Evolutionary conservation across 2,329 filamentous ascomycete genomes (phyloP), one percentile per base, ranked within the genome.

Genomic region (Orbilia ellipsospora): DNA sequence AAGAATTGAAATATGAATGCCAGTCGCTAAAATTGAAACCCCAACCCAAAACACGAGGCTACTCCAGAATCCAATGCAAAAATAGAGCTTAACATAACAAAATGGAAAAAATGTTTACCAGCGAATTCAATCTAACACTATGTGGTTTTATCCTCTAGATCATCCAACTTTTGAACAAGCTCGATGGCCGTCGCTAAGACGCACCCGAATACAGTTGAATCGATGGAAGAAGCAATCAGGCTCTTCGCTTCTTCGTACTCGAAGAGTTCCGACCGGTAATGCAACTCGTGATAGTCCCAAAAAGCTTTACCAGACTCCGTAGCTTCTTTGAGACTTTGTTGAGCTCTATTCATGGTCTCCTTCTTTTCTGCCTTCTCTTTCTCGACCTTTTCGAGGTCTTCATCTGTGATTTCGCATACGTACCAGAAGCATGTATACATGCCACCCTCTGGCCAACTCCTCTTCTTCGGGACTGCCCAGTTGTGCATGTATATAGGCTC

Each of bases 401-500:
- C 73, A 23, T 76, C 73, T 8, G 59, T 65, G 26, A 76, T 68
- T 16, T 76, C 73, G 18, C 65, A 69, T 13, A 76, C 55, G 15
- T 69, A 70, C 65, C 63, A 76, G 60, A 70, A 76, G 55, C 64
- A 70, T 4, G 66, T 60, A 50, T 76, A 76, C 60, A 76, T 65
- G 44, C 73, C 73, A 45, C 73, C 65, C 5, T 76, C 28, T 2
- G 59, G 59, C 64, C 65, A 76, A 5, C 18, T n/a, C 10, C 65
- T 45, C 18, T 70, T 65, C 20, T 36, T 51, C 2, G 73, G 66
- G 15, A 76, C 56, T 31, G 59, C 60, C 64, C 66, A 76, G 51
- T 74, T 69, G 50, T 76, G 73, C 65, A 70, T 76, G 44, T 76
- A 76, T n/a, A 76, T 69, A 4, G 73, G 65, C 51, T 76, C 73